phyloP scores from a whole-genome alignment of 257 asterid species.

The Solanum sejunctum region DNA sequence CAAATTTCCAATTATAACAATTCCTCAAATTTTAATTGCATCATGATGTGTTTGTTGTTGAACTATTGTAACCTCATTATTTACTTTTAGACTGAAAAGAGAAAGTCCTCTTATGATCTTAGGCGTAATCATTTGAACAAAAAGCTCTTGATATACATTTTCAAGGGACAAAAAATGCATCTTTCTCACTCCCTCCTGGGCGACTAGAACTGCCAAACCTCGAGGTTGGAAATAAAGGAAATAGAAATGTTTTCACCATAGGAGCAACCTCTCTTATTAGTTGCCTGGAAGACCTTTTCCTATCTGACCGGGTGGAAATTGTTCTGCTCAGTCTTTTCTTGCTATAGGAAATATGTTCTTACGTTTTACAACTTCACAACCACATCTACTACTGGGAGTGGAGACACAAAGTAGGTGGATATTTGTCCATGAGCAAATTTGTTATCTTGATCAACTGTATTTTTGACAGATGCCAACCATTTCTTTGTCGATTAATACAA shows the following conservation, averaged over 20 bases:
- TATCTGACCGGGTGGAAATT: background rate
- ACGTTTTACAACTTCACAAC: background rate
- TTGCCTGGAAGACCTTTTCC: background rate
- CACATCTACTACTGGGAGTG: background rate
- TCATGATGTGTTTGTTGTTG: background rate
- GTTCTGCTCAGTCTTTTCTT: background rate
- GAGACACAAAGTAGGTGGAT: background rate
- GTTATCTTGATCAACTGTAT: background rate
- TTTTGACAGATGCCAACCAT: background rate
- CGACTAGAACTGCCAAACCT: background rate
- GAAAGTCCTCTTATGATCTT: background rate
- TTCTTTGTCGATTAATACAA: background rate
- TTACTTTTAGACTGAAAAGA: background rate
- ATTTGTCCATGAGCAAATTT: background rate
- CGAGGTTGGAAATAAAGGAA: background rate
- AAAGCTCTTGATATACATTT: background rate
- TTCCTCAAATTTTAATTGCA: background rate
- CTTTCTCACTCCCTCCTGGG: background rate
- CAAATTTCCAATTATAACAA: background rate
- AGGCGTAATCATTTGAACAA: background rate
- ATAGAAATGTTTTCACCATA: background rate
- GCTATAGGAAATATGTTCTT: background rate
- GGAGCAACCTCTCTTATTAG: background rate
- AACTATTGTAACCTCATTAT: background rate
- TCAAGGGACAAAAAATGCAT: background rate